Evolutionary conservation across 768 basidiomycete genomes (phyloP).

Genomic region (Termitomyces sp.): DNA sequence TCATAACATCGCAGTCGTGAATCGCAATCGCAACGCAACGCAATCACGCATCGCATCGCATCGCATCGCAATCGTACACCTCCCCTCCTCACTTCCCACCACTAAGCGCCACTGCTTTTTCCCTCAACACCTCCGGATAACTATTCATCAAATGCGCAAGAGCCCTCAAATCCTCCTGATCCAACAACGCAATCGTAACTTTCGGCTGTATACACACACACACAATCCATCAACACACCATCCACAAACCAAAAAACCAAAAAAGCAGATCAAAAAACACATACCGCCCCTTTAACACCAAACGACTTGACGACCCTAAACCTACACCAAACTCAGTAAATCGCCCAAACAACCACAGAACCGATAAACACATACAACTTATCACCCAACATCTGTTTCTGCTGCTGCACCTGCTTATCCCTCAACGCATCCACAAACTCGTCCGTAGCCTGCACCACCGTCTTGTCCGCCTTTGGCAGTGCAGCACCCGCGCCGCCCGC

Average conservation of each 20-base stretch:
- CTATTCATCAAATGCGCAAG: slow-evolving; percentile 1
- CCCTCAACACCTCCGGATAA: not conserved
- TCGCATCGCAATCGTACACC: no score
- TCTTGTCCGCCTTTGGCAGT: slow-evolving; percentile 67
- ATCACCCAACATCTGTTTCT: slow-evolving; percentile 81
- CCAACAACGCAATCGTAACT: slow-evolving; percentile 56
- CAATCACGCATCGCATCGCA: no score
- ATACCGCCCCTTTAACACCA: slow-evolving; percentile 76
- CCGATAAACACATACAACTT: slow-evolving; percentile 48
- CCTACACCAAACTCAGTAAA: slow-evolving; percentile 17
- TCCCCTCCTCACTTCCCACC: not conserved
- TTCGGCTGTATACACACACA: slow-evolving; percentile 53
- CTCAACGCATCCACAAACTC: slow-evolving; percentile 64
- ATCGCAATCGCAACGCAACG: no score
- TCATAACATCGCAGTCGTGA: no score
- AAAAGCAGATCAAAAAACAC: not conserved
- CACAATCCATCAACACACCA: not conserved
- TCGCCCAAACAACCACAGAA: slow-evolving; percentile 1
- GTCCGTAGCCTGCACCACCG: slow-evolving; percentile 67
- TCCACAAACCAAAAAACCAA: not conserved
- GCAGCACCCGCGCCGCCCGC: slow-evolving; percentile 36
- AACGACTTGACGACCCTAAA: slow-evolving; percentile 69
- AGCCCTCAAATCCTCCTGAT: not conserved
- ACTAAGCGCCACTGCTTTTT: not conserved
- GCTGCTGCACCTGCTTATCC: slow-evolving; percentile 50